Conservation (phyloP, 2,329 filamentous ascomycete species). For the Botrytis fragariae region DNA sequence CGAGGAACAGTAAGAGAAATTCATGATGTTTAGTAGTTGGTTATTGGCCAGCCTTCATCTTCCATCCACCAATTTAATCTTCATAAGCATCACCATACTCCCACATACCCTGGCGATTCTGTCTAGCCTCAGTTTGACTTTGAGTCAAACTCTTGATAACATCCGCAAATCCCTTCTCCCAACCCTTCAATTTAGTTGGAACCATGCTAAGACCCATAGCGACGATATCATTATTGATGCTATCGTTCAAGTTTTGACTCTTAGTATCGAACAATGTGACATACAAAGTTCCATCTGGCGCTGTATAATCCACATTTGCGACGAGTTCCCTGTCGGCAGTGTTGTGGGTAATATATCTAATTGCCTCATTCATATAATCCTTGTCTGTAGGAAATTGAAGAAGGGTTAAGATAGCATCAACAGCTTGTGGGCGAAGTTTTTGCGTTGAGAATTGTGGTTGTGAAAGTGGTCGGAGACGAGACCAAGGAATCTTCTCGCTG, state of each 20-base stretch:
- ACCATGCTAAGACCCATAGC: conserved; percentile 86
- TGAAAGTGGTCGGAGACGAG: conserved; percentile 74
- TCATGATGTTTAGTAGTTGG: neutral
- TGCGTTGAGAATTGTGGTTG: conserved; percentile 75
- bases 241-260: conserved; percentile 65
- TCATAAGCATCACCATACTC: conserved; percentile 97
- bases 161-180: conserved; percentile 76
- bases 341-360: conserved; percentile 70
- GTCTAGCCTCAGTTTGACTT: conserved; percentile 76
- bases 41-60: neutral
- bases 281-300: conserved; percentile 77
- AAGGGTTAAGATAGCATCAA: conserved; percentile 83
- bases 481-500: conserved; percentile 84
- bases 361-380: conserved; percentile 81
- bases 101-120: conserved; percentile 83
- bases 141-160: conserved; percentile 70
- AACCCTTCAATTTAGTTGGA: conserved; percentile 83
- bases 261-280: conserved; percentile 85
- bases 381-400: conserved; percentile 79
- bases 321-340: conserved; percentile 77
- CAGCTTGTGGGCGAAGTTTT: conserved; percentile 82
- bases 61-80: conserved; percentile 52
- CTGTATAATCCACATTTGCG: conserved; percentile 84
- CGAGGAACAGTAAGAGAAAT: neutral
- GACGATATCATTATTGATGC: conserved; percentile 85